Conservation (phyloP, 257 asterid species). For the Gynochthodes officinalis region DNA sequence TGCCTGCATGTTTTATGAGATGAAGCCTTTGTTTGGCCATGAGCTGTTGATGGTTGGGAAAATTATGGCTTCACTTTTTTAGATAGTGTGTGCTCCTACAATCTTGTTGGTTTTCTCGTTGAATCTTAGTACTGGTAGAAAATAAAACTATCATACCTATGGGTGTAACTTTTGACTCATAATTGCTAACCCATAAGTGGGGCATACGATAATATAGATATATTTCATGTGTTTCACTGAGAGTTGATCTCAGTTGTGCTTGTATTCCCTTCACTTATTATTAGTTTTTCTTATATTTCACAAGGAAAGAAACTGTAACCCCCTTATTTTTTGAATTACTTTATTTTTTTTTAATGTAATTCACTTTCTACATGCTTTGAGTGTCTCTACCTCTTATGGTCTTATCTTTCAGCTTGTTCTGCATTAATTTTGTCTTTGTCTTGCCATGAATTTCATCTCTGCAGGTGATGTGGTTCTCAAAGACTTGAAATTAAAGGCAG, state of each 20-base stretch:
- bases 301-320: not conserved
- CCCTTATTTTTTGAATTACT: not conserved
- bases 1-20: not conserved
- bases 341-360: not conserved
- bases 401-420: not conserved
- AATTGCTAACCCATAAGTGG: not conserved
- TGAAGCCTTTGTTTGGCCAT: not conserved
- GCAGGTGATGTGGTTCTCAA: constrained; percentile 95
- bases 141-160: not conserved
- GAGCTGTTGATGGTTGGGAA: not conserved
- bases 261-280: not conserved
- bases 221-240: too few relatives aligned
- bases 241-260: too few relatives aligned
- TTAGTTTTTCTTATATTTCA: not conserved
- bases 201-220: too few relatives aligned
- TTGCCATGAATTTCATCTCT: constrained; percentile 15
- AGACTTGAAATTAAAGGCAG: constrained; percentile 90
- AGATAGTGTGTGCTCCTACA: not conserved
- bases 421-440: constrained; percentile 16
- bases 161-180: not conserved
- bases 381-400: not conserved
- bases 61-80: not conserved
- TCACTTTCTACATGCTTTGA: not conserved
- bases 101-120: not conserved
- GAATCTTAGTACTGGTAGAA: not conserved